Percentiles rank a stretch among this genome's conserved stretches.
phyloP scores from a whole-genome alignment of 2,329 filamentous ascomycete species.

The Elsinoe batatas region DNA sequence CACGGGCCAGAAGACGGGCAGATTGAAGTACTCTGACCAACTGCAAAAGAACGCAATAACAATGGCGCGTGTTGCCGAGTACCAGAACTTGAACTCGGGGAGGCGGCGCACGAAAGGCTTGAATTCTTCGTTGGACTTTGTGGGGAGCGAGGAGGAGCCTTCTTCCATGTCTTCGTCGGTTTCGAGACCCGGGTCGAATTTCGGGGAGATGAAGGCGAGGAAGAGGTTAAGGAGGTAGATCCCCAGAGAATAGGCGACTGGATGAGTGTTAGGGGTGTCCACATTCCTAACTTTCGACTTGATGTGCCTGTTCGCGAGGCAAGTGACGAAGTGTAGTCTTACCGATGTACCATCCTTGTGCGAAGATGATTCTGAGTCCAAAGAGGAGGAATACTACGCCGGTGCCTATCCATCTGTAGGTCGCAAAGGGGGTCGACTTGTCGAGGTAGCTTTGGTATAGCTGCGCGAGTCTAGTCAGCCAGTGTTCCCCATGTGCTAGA shows the following conservation, averaged over 20 bases:
- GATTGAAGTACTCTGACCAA: conserved; percentile 90
- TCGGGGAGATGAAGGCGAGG: conserved; percentile 94
- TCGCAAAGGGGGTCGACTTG: conserved; percentile 78
- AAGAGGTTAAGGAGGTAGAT: conserved; percentile 99
- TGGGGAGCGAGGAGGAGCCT: conserved; percentile 73
- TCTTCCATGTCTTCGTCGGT: conserved; percentile 95
- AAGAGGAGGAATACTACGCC: conserved; percentile 65
- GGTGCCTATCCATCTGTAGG: conserved; percentile 88
- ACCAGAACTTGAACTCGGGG: conserved; percentile 99
- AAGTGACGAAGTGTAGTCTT: conserved; percentile 23
- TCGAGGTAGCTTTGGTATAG: conserved; percentile 92
- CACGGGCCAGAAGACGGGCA: conserved; percentile 98
- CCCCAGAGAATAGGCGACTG: conserved; percentile 92
- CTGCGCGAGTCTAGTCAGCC: conserved; percentile 38
- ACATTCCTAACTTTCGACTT: background rate
- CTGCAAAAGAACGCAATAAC: conserved; percentile 74
- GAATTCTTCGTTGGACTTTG: conserved; percentile 96
- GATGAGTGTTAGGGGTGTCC: background rate
- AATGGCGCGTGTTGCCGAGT: conserved; percentile 83
- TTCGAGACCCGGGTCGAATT: conserved; percentile 96
- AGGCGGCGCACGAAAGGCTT: conserved; percentile 90
- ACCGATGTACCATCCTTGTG: conserved; percentile 99
- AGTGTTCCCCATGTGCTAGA: no score
- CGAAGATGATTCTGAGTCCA: conserved; percentile 78
- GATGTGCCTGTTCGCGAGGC: no score